Conservation (phyloP, 1,139 yeast genomes). For the Candida smagusa region DNA sequence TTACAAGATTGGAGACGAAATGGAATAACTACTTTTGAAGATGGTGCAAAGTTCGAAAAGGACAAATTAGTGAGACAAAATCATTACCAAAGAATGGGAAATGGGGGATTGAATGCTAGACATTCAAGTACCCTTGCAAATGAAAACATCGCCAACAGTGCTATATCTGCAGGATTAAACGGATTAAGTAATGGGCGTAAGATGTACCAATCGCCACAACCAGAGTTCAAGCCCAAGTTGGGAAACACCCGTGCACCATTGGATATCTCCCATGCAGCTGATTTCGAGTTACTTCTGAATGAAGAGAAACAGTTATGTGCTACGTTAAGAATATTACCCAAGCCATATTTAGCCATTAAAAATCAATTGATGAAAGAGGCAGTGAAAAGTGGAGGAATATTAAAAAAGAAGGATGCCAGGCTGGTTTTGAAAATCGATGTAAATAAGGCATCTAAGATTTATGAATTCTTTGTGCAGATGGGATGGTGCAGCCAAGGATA, state of each 20-base stretch:
- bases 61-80: constrained; percentile 68
- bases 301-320: constrained; percentile 88
- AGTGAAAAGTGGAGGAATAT: constrained; percentile 74
- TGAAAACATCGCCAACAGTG: constrained; percentile 6
- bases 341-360: constrained; percentile 90
- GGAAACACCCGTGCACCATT: constrained; percentile 47
- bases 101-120: constrained; percentile 31
- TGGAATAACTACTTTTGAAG: constrained; percentile 82
- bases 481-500: constrained; percentile 68
- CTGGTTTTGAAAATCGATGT: constrained; percentile 83
- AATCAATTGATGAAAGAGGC: constrained; percentile 90
- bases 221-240: constrained; percentile 39
- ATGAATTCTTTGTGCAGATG: constrained; percentile 88
- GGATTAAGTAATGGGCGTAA: constrained; percentile 19
- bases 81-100: constrained; percentile 61
- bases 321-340: constrained; percentile 80
- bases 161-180: constrained; percentile 7
- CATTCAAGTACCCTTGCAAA: constrained; percentile 13
- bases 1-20: constrained; percentile 90
- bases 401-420: constrained; percentile 81
- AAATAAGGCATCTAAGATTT: constrained; percentile 79
- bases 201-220: constrained; percentile 32
- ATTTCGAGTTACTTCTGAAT: constrained; percentile 73
- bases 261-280: constrained; percentile 83
- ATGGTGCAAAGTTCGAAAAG: constrained; percentile 81